phyloP scores from a whole-genome alignment of 1,284 basidiomycete species.

The Cryptococcus hybrid region DNA sequence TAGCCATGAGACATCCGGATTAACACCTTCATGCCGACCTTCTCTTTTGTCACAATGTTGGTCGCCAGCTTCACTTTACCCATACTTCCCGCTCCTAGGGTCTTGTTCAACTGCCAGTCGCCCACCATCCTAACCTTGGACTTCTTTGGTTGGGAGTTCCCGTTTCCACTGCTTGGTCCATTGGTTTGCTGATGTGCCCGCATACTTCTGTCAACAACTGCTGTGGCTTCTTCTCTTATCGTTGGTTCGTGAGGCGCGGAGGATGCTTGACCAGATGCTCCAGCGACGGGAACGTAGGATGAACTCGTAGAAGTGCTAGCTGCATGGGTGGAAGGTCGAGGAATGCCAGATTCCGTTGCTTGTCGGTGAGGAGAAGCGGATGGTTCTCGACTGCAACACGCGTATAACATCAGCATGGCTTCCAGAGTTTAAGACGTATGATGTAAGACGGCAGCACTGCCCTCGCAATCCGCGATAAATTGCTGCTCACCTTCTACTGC shows the following conservation, averaged over 20 bases:
- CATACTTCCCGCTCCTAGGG: conserved; percentile 96
- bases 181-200: conserved; percentile 11
- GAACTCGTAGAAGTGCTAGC: conserved; percentile 6
- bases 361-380: conserved; percentile 42
- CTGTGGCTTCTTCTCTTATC: conserved; percentile 33
- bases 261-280: background rate
- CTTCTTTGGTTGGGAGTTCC: conserved; percentile 3
- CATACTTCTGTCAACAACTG: conserved; percentile 21
- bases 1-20: background rate
- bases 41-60: conserved; percentile 85
- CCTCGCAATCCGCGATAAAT: background rate
- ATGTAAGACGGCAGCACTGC: background rate
- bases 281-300: conserved; percentile 17
- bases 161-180: conserved; percentile 3
- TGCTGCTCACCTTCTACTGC: conserved; percentile 36
- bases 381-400: conserved; percentile 20
- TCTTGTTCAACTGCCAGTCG: conserved; percentile 96
- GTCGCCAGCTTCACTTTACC: conserved; percentile 97
- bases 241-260: conserved; percentile 34
- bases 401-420: too few relatives aligned
- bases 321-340: background rate
- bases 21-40: conserved; percentile 57
- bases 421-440: too few relatives aligned
- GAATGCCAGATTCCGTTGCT: conserved; percentile 18
- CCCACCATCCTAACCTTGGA: conserved; percentile 57